Conservation (phyloP, 2,329 filamentous ascomycete species). For the Colletotrichum scovillei region DNA sequence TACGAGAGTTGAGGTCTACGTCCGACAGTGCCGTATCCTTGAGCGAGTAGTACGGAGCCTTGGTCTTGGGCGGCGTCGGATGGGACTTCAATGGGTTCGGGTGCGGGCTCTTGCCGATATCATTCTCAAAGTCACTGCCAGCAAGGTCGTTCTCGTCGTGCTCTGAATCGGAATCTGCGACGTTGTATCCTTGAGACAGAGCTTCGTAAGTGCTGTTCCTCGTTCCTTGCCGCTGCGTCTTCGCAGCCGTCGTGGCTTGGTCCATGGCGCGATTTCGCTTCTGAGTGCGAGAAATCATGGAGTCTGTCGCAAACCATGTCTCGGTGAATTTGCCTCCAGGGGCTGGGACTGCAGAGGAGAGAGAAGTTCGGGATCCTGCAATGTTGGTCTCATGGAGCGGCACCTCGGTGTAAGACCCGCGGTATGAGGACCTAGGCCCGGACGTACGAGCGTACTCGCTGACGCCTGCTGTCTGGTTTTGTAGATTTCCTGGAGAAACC, state of each 20-base stretch:
- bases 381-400: constrained; percentile 53
- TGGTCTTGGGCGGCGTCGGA: constrained; percentile 48
- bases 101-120: constrained; percentile 42
- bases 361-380: constrained; percentile 16
- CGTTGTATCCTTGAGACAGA: constrained; percentile 57
- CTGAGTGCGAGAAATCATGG: constrained; percentile 64
- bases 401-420: constrained; percentile 62
- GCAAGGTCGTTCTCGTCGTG: constrained; percentile 47
- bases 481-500: constrained; percentile 54
- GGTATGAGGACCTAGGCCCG: constrained; percentile 47
- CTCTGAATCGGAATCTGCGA: constrained; percentile 53
- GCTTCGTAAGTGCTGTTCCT: constrained; percentile 55
- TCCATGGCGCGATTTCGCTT: constrained; percentile 59
- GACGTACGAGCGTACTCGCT: constrained; percentile 61
- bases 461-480: constrained; percentile 56
- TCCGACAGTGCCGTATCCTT: constrained; percentile 54
- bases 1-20: constrained; percentile 56
- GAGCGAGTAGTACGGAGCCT: constrained; percentile 45
- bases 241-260: constrained; percentile 43
- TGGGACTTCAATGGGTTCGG: constrained; percentile 67
- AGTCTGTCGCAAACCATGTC: constrained; percentile 66
- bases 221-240: constrained; percentile 44
- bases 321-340: constrained; percentile 60
- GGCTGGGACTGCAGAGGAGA: constrained; percentile 29
- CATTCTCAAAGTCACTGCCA: constrained; percentile 40